Percentiles rank a stretch among this genome's conserved stretches.
Evolutionary conservation across 352 stramenopile species (phyloP).

Genomic region (Globisporangium spinosum): DNA sequence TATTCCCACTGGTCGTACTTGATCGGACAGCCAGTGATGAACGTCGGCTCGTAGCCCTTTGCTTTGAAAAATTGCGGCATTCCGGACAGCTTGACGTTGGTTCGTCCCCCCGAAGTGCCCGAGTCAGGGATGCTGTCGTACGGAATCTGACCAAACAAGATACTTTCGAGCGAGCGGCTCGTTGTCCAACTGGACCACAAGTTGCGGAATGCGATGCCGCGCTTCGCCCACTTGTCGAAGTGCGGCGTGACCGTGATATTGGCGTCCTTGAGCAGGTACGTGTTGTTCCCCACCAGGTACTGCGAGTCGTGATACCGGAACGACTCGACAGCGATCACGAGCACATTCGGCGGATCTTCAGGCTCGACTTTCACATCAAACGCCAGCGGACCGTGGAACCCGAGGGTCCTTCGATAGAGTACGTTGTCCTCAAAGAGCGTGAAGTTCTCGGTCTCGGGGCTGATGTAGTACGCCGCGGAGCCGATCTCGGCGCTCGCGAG

Average conservation of each 20-base stretch:
- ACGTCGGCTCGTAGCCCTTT: conserved; percentile 47
- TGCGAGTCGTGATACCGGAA: conserved; percentile 52
- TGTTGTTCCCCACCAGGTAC: conserved; percentile 40
- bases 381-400: conserved; percentile 36
- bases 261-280: conserved; percentile 17
- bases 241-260: conserved; percentile 48
- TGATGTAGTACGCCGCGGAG: conserved; percentile 25
- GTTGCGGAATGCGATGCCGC: conserved; percentile 46
- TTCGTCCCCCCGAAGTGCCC: conserved; percentile 30
- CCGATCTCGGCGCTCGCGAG: conserved; percentile 20
- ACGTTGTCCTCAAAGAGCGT: conserved; percentile 33
- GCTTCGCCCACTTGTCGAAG: conserved; percentile 47
- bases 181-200: conserved; percentile 61
- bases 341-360: conserved; percentile 39
- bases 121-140: conserved; percentile 37
- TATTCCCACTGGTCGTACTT: conserved; percentile 48
- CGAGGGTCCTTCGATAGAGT: conserved; percentile 38
- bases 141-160: conserved; percentile 47
- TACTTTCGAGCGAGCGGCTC: conserved; percentile 53
- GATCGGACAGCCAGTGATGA: conserved; percentile 39
- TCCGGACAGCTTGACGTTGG: conserved; percentile 28
- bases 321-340: conserved; percentile 51
- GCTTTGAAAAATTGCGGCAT: conserved; percentile 50
- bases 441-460: conserved; percentile 38
- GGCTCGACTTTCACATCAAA: conserved; percentile 39